Percentiles rank a stretch among this genome's conserved stretches.
Evolutionary conservation across 352 stramenopile genomes (phyloP).

Genomic region (Phytophthora idaei): DNA sequence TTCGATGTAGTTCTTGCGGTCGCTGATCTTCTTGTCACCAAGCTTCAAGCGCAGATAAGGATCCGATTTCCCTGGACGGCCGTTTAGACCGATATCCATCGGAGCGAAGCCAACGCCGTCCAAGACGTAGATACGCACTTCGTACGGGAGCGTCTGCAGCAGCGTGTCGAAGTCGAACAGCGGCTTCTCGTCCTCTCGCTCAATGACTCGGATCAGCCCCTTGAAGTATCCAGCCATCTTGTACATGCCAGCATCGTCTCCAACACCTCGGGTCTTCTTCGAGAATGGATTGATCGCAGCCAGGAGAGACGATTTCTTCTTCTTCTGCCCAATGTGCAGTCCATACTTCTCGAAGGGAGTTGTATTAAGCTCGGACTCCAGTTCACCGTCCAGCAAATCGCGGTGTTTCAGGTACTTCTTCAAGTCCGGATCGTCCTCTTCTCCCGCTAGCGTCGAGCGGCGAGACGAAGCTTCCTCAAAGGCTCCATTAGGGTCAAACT

Average conservation of each 20-base stretch:
- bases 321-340: conserved; percentile 81
- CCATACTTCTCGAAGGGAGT: conserved; percentile 91
- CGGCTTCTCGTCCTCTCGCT: conserved; percentile 80
- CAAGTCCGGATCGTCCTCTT: conserved; percentile 68
- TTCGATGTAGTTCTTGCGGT: conserved; percentile 91
- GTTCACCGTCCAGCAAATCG: conserved; percentile 63
- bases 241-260: conserved; percentile 59
- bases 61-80: conserved; percentile 84
- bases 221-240: conserved; percentile 91
- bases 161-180: conserved; percentile 73
- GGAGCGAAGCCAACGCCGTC: conserved; percentile 84
- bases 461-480: conserved; percentile 64
- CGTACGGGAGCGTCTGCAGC: conserved; percentile 76
- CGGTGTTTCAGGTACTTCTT: conserved; percentile 85
- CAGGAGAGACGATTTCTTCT: conserved; percentile 71
- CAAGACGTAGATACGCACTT: conserved; percentile 89
- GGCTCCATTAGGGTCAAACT: conserved; percentile 68
- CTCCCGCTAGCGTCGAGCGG: conserved; percentile 49
- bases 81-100: conserved; percentile 88
- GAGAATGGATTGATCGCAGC: conserved; percentile 72
- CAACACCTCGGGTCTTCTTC: conserved; percentile 55
- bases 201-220: conserved; percentile 89
- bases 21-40: conserved; percentile 86
- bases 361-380: conserved; percentile 80
- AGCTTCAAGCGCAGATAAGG: conserved; percentile 88